Base-by-base conservation (phyloP, 345 rosid genomes). In the Pistacia vera region DNA sequence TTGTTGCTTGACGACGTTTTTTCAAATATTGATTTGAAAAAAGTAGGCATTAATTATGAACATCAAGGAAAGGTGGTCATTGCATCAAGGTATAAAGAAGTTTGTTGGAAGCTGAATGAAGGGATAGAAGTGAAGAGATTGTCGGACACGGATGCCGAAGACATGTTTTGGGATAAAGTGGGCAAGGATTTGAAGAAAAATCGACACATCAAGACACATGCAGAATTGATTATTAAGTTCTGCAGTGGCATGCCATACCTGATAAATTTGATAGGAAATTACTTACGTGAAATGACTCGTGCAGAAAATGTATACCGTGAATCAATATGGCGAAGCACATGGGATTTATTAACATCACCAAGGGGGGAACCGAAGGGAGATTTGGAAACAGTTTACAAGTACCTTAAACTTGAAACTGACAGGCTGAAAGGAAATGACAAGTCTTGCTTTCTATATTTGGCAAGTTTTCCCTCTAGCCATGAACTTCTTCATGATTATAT, bases 401-500 rank as follows among this genome's bases (percentile, higher is more conserved):
- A 22, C 35, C 74, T 79, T 8, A 74, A 74, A 68, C n/a, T 74
- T 74, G 61, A 68, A 14, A 63, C 51, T 56, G 54, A n/a, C 17
- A 44, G 8, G 2, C 56, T 74, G 17, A 1, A 30, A 0, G 54
- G 54, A 13, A 18, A 44, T 20, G 30, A 8, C 66, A 74, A 69
- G 46, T 52, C 36, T 69, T 36, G 41, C 41, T 38, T 38, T 38
- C 41, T 38, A 38, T 79, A 74, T 69, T 72, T 74, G 73, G 66
- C 75, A 33, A 16, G 74, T 18, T 79, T 74, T 74, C 82, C 82
- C 16, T 14, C 59, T 0, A 74, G 68, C 16, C 63, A 56, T 55
- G 67, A 79, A 61, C 74, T 74, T 41, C 56, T 28, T 56, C 61
- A 28, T 28, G 75, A 79, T 44, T 57, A 74, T 63, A 54, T 79